Conservation (phyloP, 176 grass and related monocot genomes). For the Oryza coarctata region DNA sequence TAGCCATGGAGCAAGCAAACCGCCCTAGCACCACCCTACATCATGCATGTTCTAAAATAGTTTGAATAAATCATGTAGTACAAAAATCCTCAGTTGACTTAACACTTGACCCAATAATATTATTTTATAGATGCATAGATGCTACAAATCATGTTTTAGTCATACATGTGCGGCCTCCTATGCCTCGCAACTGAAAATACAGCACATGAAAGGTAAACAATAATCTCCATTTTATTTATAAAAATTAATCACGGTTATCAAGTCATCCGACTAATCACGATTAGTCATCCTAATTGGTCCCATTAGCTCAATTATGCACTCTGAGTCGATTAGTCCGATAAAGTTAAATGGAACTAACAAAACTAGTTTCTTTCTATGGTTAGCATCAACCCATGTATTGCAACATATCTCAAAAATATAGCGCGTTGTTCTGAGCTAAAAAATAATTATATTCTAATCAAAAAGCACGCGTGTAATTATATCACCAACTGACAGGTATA, state of each 20-base stretch:
- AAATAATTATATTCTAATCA: not conserved
- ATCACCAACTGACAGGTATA: not conserved
- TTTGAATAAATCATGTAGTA: not conserved
- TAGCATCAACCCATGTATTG: not conserved
- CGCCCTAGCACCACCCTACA: not conserved
- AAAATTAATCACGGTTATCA: no score
- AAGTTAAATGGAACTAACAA: not conserved
- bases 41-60: constrained; percentile 11
- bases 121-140: not conserved
- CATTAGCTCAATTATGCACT: no score
- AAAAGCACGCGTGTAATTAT: not conserved
- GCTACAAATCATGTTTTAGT: not conserved
- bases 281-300: no score
- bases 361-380: not conserved
- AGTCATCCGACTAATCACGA: no score
- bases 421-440: not conserved
- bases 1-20: not conserved
- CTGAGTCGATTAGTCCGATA: no score
- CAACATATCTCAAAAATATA: not conserved
- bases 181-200: not conserved
- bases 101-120: not conserved
- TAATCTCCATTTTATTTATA: not conserved
- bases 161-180: not conserved
- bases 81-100: not conserved
- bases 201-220: not conserved